Base-by-base conservation (phyloP, 2,329 filamentous ascomycete genomes). In the Aureobasidium melanogenum region DNA sequence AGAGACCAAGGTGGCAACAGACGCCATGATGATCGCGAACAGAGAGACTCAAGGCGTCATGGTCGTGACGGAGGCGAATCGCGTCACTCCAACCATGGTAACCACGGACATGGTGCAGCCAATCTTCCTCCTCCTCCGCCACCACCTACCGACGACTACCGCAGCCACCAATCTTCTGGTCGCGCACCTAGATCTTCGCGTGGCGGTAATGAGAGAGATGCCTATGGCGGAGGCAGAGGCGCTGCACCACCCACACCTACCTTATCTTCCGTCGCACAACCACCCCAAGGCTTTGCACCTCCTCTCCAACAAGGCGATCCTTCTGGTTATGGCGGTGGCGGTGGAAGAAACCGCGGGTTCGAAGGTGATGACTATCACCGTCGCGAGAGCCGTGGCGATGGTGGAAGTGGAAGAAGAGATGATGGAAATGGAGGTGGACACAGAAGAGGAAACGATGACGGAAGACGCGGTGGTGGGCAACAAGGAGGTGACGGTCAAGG, bases 1-100 rank as follows among this genome's bases (percentile, higher is more conserved):
- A 24, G 48, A 17, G 30, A 24, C 30, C 19, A 51, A 36, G 48
- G 63, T 12, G 55, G 48, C 15, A 57, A 63, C 46, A 60, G 64
- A 30, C 58, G 52, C 9, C 67, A 69, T 60, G 64, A 67, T 5
- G 67, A 69, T 38, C 64, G 68, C 22, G 24, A 34, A 15, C 61
- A 65, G 36, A 57, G 62, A 22, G 65, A 65, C 14, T 22, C 60
- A 62, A 19, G 63, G 64, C 22, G 64, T 66, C 12, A 66, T 66
- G 14, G 54, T 58, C 39, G 58, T 62, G 39, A 43, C 62, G 14
- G 17, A 43, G 38, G 36, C 2, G 64, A 66, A 60, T 67, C 64
- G 50, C 30, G 48, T 14, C 30, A 51, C 9, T 36, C 30, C 6
- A 51, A 38, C 10, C 48, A 51, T 17, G 30, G 30, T 19, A 36